Percentiles rank a stretch among this genome's conserved stretches.
These are phyloP conservation scores for Astraeus odoratus DNA, from an alignment of 768 basidiomycete genomes.

Conservation along the genomic window DNA sequence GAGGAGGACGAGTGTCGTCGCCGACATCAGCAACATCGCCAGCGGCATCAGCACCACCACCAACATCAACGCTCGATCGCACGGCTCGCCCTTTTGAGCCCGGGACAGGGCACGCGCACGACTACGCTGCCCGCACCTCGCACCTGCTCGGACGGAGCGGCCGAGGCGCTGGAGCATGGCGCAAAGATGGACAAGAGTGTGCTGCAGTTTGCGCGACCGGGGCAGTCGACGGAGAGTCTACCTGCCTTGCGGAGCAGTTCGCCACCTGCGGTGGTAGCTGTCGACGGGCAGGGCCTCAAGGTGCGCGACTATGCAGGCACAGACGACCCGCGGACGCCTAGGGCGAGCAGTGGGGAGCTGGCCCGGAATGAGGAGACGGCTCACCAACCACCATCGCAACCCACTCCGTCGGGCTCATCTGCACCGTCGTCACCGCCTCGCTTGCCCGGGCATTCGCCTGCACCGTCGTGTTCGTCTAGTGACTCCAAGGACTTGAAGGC, in stretches of 20 bases:
- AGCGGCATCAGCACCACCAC: constrained; percentile 2
- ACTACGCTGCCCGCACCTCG: constrained; percentile 29
- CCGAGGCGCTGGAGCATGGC: neutral
- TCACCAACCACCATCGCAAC: neutral
- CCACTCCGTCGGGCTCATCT: neutral
- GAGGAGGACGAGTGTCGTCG: constrained; percentile 16
- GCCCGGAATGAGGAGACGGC: neutral
- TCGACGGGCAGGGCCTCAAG: neutral
- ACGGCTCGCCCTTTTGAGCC: constrained; percentile 16
- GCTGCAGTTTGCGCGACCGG: constrained; percentile 67
- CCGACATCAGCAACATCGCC: constrained; percentile 6
- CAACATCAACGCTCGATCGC: constrained; percentile 8
- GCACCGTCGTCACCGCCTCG: neutral
- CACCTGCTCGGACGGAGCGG: constrained; percentile 5
- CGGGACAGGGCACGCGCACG: constrained; percentile 19
- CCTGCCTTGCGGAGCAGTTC: constrained; percentile 17
- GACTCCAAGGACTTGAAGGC: neutral
- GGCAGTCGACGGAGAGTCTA: constrained; percentile 67
- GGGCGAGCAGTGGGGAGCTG: constrained; percentile 2
- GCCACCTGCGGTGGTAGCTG: neutral
- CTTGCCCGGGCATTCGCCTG: neutral
- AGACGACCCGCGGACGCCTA: constrained; percentile 3
- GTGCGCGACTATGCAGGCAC: constrained; percentile 1
- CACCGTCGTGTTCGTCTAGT: neutral
- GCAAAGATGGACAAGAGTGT: constrained; percentile 68